Conservation (phyloP, 345 rosid species). For the Eucalyptus regnans region DNA sequence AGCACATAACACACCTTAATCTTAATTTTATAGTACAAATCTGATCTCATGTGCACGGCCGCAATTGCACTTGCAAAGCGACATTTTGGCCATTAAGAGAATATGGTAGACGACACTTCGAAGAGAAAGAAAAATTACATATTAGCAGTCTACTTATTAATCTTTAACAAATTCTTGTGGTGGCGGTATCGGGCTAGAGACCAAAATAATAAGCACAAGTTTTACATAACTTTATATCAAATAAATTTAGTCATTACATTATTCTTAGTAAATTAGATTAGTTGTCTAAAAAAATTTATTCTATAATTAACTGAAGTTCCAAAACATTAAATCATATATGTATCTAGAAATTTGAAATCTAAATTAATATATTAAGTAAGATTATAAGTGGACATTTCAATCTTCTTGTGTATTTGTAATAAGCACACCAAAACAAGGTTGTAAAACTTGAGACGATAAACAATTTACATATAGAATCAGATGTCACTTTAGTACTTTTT, state of each 20-base stretch:
- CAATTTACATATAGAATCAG: not conserved
- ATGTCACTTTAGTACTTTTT: not conserved
- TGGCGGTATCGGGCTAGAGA: not conserved
- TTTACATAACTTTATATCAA: not conserved
- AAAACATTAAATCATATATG: not conserved
- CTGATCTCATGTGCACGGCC: not conserved
- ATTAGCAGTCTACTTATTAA: not conserved
- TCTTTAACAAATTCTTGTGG: not conserved
- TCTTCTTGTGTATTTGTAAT: not conserved
- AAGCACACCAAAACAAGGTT: not conserved
- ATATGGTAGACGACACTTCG: not conserved
- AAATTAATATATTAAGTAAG: no score
- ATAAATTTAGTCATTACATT: not conserved
- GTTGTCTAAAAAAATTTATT: not conserved
- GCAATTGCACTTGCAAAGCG: not conserved
- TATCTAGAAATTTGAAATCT: not conserved
- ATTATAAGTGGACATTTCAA: not conserved
- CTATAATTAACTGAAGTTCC: not conserved
- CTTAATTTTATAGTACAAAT: not conserved
- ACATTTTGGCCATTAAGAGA: not conserved
- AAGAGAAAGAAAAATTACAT: not conserved
- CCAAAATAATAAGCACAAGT: not conserved
- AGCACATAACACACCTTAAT: not conserved
- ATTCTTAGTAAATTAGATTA: not conserved
- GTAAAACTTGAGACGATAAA: not conserved